Conservation (phyloP, 768 basidiomycete species). For the Galerina marginata region DNA sequence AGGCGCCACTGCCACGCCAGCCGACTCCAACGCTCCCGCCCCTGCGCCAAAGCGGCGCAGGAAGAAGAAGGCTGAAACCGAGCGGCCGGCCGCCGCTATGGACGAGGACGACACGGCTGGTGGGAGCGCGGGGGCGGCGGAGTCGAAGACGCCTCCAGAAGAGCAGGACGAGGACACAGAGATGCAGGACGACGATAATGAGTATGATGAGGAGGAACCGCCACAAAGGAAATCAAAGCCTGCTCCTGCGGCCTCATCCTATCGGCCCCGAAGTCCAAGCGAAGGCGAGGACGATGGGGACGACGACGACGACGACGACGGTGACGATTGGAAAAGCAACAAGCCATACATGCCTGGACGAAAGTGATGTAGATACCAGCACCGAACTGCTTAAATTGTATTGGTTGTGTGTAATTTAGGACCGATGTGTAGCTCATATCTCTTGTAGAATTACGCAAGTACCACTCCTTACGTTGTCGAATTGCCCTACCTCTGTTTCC, state of each 20-base stretch:
- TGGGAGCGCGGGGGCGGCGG: constrained; percentile 27
- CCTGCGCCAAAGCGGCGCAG: constrained; percentile 48
- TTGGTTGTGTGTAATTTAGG: constrained; percentile 18
- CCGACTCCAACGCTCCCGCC: constrained; percentile 35
- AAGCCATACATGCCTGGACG: constrained; percentile 47
- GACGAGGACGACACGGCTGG: constrained; percentile 19
- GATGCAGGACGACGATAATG: constrained; percentile 35
- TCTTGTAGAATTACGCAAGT: too few species aligned
- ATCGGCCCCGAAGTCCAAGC: constrained; percentile 40
- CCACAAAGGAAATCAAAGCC: constrained; percentile 4
- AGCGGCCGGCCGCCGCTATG: constrained; percentile 27
- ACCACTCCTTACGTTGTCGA: too few species aligned
- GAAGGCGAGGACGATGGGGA: constrained; percentile 50
- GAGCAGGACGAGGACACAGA: constrained; percentile 29
- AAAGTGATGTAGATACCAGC: constrained; percentile 25
- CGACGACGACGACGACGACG: constrained; percentile 47
- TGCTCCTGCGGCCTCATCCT: constrained; percentile 26
- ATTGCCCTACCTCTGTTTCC: too few species aligned
- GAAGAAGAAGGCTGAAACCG: constrained; percentile 51
- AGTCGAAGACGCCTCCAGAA: constrained; percentile 19
- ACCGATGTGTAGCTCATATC: neutral
- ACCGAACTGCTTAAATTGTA: constrained; percentile 17
- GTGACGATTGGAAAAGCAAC: constrained; percentile 49
- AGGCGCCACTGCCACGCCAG: constrained; percentile 27
- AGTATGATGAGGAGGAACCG: constrained; percentile 23